These are phyloP conservation scores for Stentor coeruleus DNA, from an alignment of 73 alveolate species.

Conservation along the genomic window DNA sequence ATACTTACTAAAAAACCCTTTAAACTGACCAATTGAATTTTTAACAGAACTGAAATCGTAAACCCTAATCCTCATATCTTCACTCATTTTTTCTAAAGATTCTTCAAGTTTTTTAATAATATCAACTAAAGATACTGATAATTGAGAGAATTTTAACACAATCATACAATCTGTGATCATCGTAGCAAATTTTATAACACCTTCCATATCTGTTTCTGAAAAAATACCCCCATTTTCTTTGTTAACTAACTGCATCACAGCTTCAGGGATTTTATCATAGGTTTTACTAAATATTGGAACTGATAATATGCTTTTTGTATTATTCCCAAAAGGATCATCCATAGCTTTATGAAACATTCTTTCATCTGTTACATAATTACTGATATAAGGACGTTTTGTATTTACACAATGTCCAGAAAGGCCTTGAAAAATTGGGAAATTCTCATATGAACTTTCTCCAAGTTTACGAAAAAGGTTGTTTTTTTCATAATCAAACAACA, in stretches of 20 bases:
- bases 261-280: neutral
- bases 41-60: neutral
- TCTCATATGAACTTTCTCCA: neutral
- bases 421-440: conserved; percentile 5
- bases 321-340: conserved; percentile 16
- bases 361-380: neutral
- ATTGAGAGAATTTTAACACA: neutral
- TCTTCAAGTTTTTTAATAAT: neutral
- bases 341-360: neutral
- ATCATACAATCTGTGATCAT: neutral
- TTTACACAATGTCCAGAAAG: conserved; percentile 13
- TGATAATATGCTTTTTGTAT: neutral
- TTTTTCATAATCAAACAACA: neutral
- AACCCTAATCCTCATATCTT: neutral
- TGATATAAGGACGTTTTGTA: neutral
- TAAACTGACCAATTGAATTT: neutral
- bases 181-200: neutral
- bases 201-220: neutral
- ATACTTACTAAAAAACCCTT: neutral
- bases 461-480: neutral
- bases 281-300: neutral
- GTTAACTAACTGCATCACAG: neutral
- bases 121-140: neutral
- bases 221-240: neutral
- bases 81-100: neutral